Evolutionary conservation across 2,329 filamentous ascomycete genomes (phyloP), one percentile per base, ranked within the genome.

Genomic region (Nigrograna mackinnonii): DNA sequence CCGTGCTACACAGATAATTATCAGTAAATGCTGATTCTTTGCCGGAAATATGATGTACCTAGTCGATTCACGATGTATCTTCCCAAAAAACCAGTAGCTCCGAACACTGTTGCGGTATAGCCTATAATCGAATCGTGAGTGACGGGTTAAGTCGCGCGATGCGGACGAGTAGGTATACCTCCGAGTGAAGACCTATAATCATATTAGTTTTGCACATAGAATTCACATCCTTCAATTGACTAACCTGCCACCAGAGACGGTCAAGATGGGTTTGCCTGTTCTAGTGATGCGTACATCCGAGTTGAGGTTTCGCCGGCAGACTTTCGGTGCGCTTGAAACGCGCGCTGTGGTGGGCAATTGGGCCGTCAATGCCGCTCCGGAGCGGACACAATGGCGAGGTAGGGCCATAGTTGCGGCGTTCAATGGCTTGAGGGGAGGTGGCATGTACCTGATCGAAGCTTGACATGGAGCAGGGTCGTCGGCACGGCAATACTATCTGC

Each of bases 11-110:
- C 33, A 64, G 54, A 66, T 57, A 39, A 30, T 36, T 34, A 22
- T 37, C 24, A 28, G 24, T n/a, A 28, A 9, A 28, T n/a, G 19
- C 22, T 30, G 21, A n/a, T n/a, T n/a, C n/a, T n/a, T n/a, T n/a
- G n/a, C 2, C 16, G 6, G 9, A n/a, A 34, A 16, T 11, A 26
- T 6, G n/a, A 57, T 74, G 49, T 77, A 85, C 91, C 91, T 67
- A 99, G 80, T 70, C 90, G 83, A 76, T 96, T 96, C 67, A 99
- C 94, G 67, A 99, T 95, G 72, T 99, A 99, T 67, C 94, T 85
- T 67, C 94, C 94, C 42, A 99, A 77, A 70, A 95, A 92, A 53
- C 94, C 94, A 49, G 91, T 96, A 64, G 94, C 94, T 73, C 94
- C 94, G 74, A 99, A 99, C 62, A 99, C 92, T 45, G 94, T 99